Base-by-base conservation (phyloP, 1,139 yeast genomes). In the Taphrina pruni region DNA sequence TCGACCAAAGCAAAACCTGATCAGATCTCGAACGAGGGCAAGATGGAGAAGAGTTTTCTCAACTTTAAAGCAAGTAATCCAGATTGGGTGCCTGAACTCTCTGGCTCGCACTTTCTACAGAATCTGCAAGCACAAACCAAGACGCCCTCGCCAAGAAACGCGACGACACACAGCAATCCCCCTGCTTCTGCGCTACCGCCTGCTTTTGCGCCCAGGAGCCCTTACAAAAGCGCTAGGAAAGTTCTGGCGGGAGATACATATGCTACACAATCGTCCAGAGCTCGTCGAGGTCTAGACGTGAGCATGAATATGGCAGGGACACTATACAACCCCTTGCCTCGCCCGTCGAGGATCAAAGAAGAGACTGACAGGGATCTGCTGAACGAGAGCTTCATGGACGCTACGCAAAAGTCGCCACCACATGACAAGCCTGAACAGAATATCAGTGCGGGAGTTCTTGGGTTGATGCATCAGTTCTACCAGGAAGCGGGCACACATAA, bases 41-140 rank as follows among this genome's bases (percentile, higher is more conserved):
- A 67, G 64, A 67, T 67, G 70, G 67, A 67, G 48, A 61, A 61
- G 60, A 58, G 66, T n/a, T 61, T 67, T 46, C 45, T 67, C 38
- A 67, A 67, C 20, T 68, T 65, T 43, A 58, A 56, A n/a, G 70
- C 70, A 26, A 46, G 69, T 32, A 57, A 65, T 57, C 69, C 69
- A n/a, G 69, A 65, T 38, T 65, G 69, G 69, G 45, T 45, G 17
- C 69, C 69, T 32, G 69, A 65, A 46, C 64, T 45, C 26, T 57
- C 69, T 4, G 69, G 69, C 17, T 65, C 69, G 43, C 57, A 50
- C 17, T 65, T 57, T 21, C 20, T 65, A 17, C 58, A 51, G 36
- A 26, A 32, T 6, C n/a, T 65, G 20, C 64, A 65, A 32, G n/a
- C 48, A 38, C 43, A 45, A 41, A 38, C 57, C 8, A 50, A 50